Evolutionary conservation across 106 monocot genomes (phyloP).

Genomic region (Dendrobium huoshanense): DNA sequence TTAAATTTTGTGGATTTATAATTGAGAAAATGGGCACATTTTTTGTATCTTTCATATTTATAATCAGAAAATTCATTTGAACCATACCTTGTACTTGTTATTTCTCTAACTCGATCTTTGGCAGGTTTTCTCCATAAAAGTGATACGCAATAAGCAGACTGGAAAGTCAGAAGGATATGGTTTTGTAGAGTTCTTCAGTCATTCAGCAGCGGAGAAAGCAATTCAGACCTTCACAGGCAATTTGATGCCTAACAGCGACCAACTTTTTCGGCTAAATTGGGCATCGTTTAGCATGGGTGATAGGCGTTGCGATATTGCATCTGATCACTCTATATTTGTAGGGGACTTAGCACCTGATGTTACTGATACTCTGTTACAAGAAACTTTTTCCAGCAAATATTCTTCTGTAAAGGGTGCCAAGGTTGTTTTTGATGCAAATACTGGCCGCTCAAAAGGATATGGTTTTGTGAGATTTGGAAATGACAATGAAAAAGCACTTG

Average conservation of each 20-base stretch:
- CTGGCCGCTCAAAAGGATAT: slow-evolving; percentile 38
- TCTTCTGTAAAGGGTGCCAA: slow-evolving; percentile 36
- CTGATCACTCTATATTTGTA: slow-evolving; percentile 63
- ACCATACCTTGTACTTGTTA: not conserved
- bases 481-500: slow-evolving; percentile 35
- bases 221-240: slow-evolving; percentile 46
- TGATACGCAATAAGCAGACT: slow-evolving; percentile 68
- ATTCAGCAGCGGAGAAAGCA: slow-evolving; percentile 42
- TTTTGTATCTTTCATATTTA: not conserved
- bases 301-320: slow-evolving; percentile 36
- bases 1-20: not conserved
- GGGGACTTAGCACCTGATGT: slow-evolving; percentile 46
- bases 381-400: slow-evolving; percentile 29
- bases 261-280: slow-evolving; percentile 65
- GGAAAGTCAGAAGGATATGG: slow-evolving; percentile 74
- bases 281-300: slow-evolving; percentile 60
- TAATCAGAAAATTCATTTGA: not conserved
- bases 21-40: not conserved
- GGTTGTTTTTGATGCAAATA: slow-evolving; percentile 34
- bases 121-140: slow-evolving; percentile 51
- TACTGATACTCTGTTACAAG: slow-evolving; percentile 28
- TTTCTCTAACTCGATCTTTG: not conserved
- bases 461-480: slow-evolving; percentile 45
- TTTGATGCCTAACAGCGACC: slow-evolving; percentile 60
- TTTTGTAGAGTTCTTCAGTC: slow-evolving; percentile 59